Base-by-base conservation (phyloP, 352 stramenopile genomes). In the Globisporangium middletonii region DNA sequence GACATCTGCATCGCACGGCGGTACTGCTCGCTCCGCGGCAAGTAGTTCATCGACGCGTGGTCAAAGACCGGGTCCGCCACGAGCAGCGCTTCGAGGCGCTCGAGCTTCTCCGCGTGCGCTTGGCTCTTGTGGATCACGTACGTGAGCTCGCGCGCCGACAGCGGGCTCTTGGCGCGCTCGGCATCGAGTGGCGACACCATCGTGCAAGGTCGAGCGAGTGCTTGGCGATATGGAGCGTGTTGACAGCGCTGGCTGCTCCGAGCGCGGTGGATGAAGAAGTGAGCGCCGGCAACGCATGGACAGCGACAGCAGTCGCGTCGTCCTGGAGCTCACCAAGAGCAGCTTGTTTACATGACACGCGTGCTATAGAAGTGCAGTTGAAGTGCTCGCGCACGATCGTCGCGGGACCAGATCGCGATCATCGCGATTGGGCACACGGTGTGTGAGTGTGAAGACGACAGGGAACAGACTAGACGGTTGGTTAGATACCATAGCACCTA, bases 1-100 rank as follows among this genome's bases (percentile, higher is more conserved):
- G 78, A 71, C 73, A 88, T 88, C 30, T 71, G 73, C 51, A 86
- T 67, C 18, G 71, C 71, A 27, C 67, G 73, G 38, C 69, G 67
- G 68, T 88, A 88, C 57, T 86, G 73, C 59, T 91, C 71, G 19
- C 67, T 66, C n/a, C 78, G 79, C 11, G 81, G 63, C 12, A 86
- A 55, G 56, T 86, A 88, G 73, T 91, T 77, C 65, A 89, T 87
- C 47, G 80, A 69, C 27, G 75, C 62, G 58, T 77, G 55, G 62
- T 77, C 67, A 64, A 90, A 90, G 37, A 68, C 65, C 8, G 77
- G 72, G 53, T 88, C 76, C 35, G 68, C 54, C 11, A 79, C 61
- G 23, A 92, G 71, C 59, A 92, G 66, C 35, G 67, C 57, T 64
- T 89, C 77, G 49, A 89, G 68, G 1, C 71, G 74, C 68, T 89